Evolutionary conservation across 345 rosid species (phyloP).

Genomic region (Eucalyptus leucophloia): DNA sequence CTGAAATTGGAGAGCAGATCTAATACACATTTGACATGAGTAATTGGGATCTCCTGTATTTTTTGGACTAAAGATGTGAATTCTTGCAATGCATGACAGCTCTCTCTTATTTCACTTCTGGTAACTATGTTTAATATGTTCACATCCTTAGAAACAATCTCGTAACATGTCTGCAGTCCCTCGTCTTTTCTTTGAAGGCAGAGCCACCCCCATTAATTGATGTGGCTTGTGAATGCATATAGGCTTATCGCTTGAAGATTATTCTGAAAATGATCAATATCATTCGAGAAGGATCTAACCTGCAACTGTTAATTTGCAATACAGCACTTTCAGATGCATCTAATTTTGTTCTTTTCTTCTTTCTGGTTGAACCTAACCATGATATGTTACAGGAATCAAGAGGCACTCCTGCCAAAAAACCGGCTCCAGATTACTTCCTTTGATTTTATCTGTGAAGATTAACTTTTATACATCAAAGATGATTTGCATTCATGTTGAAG

Average conservation of each 20-base stretch:
- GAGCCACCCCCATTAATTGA: background rate
- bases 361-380: background rate
- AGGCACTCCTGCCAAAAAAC: slow-evolving; percentile 79
- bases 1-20: background rate
- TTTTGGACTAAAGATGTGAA: background rate
- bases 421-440: slow-evolving; percentile 94
- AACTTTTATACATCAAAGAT: background rate
- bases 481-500: background rate
- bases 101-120: background rate
- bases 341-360: background rate
- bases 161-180: background rate
- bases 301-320: background rate
- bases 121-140: background rate
- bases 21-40: background rate
- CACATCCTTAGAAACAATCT: background rate
- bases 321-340: background rate
- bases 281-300: background rate
- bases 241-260: background rate
- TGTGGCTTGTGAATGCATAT: background rate
- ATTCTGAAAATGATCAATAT: background rate
- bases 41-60: background rate
- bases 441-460: slow-evolving; percentile 8
- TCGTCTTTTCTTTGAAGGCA: background rate
- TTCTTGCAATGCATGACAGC: background rate
- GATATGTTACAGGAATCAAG: slow-evolving; percentile 63